Base-by-base conservation (phyloP, 257 asterid genomes). In the Petunia axillaris region DNA sequence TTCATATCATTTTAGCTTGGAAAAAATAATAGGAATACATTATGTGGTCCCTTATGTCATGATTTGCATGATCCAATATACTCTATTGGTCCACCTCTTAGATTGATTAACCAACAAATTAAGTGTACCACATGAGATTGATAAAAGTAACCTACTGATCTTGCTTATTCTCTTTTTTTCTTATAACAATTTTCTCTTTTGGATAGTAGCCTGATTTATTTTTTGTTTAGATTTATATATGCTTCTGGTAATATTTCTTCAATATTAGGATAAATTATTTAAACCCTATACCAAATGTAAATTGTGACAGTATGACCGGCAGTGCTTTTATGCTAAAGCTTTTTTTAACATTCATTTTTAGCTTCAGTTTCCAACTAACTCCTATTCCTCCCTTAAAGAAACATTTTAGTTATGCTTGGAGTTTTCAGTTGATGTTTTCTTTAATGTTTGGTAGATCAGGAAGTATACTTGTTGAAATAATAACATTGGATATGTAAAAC, bases 51-150 rank as follows among this genome's bases (percentile, higher is more conserved):
- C 59, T n/a, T 8, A 7, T 70, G 16, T 25, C 25, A 25, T 25
- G 25, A 25, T 25, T 25, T 25, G 25, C 25, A 25, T 25, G 25
- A 25, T 25, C 25, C 25, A 25, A 25, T 25, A 25, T 25, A 25
- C 25, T 44, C 76, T 55, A 74, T 25, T 46, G 80, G 77, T 80
- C 83, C 57, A 63, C 53, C 6, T 65, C 77, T 65, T 80, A 60
- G 39, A 68, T 79, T 70, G 16, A 6, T 70, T 25, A 25, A 25
- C 25, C 25, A 25, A 25, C 25, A 25, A 25, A 25, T 25, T 50
- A 8, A 55, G 59, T 64, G 44, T 75, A 41, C 46, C 50, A 36
- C 2, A 50, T 50, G 68, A 62, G 55, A 43, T 53, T 58, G 35
- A 53, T 46, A 78, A 55, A 55, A 64, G 36, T 40, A n/a, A 67